Evolutionary conservation across 176 grass and related monocot species (phyloP).

Genomic region (Carex myosuroides): DNA sequence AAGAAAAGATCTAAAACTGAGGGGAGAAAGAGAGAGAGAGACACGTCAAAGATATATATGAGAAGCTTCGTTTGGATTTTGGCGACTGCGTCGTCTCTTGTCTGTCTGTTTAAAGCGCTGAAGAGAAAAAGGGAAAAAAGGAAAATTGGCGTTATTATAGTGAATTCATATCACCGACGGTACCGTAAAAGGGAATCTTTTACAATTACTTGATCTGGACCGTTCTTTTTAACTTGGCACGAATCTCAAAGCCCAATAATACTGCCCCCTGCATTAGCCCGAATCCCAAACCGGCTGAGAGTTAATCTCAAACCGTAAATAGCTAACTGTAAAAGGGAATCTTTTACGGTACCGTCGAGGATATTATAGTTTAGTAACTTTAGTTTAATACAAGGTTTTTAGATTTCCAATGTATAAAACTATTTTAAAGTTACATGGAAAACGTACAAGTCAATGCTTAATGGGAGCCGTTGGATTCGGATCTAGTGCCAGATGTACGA

Average conservation of each 20-base stretch:
- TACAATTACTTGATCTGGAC: too few species aligned
- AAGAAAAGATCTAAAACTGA: constrained; percentile 15
- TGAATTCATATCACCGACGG: too few species aligned
- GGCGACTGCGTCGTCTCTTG: neutral
- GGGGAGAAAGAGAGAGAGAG: neutral
- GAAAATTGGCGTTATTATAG: neutral
- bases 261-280: too few species aligned
- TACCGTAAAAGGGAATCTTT: too few species aligned
- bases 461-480: neutral
- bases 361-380: neutral
- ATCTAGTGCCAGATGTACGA: neutral
- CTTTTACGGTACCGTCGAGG: too few species aligned
- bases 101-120: neutral
- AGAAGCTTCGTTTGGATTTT: constrained; percentile 23
- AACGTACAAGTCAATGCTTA: constrained; percentile 20
- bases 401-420: constrained; percentile 5
- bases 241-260: too few species aligned
- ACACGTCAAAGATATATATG: neutral
- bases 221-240: too few species aligned
- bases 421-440: neutral
- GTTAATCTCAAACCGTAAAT: too few species aligned
- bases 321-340: too few species aligned
- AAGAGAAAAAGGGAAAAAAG: neutral
- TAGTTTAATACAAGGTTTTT: neutral
- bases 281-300: too few species aligned